phyloP scores from a whole-genome alignment of 352 stramenopile genomes.

The Phytophthora citricola region DNA sequence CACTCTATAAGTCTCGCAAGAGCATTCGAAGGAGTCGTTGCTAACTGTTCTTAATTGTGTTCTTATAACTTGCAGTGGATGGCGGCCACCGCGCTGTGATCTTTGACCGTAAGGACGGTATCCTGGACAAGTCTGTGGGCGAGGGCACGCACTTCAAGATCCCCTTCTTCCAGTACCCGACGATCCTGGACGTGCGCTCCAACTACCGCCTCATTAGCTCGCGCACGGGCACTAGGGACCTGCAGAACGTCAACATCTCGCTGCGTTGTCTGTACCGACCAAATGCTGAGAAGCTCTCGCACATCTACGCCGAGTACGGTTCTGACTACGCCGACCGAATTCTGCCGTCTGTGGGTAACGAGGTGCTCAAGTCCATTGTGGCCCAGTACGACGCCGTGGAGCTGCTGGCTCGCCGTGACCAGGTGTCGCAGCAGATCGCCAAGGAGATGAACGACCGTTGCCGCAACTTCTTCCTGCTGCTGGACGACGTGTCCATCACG shows the following conservation, averaged over 20 bases:
- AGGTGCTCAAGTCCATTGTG: slow-evolving; percentile 94
- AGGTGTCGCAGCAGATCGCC: slow-evolving; percentile 98
- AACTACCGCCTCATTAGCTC: slow-evolving; percentile 97
- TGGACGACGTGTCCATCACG: slow-evolving; percentile 99
- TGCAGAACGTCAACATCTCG: slow-evolving; percentile 99
- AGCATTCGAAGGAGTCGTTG: neutral
- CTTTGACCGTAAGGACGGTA: slow-evolving; percentile 98
- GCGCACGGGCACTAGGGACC: slow-evolving; percentile 98
- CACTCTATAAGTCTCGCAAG: neutral
- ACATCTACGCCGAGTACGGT: slow-evolving; percentile 98
- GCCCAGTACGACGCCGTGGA: slow-evolving; percentile 99
- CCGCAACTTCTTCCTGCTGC: slow-evolving; percentile 97
- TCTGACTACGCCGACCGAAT: slow-evolving; percentile 99
- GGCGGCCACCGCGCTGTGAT: slow-evolving; percentile 98
- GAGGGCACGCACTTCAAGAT: slow-evolving; percentile 99
- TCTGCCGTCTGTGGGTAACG: slow-evolving; percentile 98
- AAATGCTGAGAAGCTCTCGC: slow-evolving; percentile 93
- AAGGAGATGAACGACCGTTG: slow-evolving; percentile 96
- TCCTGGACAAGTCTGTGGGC: slow-evolving; percentile 94
- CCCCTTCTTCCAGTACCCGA: slow-evolving; percentile 97
- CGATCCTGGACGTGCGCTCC: slow-evolving; percentile 98
- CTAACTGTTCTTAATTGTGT: slow-evolving; percentile 17
- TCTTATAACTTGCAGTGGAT: slow-evolving; percentile 86
- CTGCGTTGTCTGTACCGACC: slow-evolving; percentile 96
- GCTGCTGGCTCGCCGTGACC: slow-evolving; percentile 98